Evolutionary conservation across 805 yeast genomes (phyloP).

Genomic region (Nakazawaea laoshanensis): DNA sequence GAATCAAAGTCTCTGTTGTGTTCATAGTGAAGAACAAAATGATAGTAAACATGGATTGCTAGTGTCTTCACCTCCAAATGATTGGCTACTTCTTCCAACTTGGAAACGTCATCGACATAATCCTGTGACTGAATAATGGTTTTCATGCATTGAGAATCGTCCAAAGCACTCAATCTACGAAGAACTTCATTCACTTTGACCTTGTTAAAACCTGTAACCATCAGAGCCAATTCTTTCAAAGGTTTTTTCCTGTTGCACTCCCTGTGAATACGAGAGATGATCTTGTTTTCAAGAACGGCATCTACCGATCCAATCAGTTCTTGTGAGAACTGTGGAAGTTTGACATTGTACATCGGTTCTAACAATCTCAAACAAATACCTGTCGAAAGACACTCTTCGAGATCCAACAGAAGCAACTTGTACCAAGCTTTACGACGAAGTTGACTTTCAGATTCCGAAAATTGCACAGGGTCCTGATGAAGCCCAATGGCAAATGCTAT

Average conservation of each 20-base stretch:
- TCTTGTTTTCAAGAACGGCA: slow-evolving; percentile 5
- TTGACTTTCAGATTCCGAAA: slow-evolving; percentile 30
- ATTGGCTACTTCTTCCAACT: not conserved
- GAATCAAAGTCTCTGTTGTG: not conserved
- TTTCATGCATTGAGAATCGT: not conserved
- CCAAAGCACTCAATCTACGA: too few relatives aligned
- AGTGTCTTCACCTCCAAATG: not conserved
- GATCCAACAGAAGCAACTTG: slow-evolving; percentile 32
- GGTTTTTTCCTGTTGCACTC: not conserved
- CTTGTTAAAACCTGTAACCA: not conserved
- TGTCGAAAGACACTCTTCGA: slow-evolving; percentile 29
- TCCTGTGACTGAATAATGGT: not conserved
- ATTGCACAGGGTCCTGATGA: slow-evolving; percentile 33
- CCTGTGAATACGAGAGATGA: slow-evolving; percentile 1
- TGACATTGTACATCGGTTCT: slow-evolving; percentile 32
- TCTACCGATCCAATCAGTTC: slow-evolving; percentile 8
- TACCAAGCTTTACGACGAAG: slow-evolving; percentile 56
- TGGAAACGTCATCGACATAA: not conserved
- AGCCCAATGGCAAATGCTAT: slow-evolving; percentile 38
- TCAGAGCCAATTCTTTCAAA: not conserved
- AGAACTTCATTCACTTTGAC: too few relatives aligned
- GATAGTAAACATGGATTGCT: not conserved
- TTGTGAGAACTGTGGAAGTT: slow-evolving; percentile 27
- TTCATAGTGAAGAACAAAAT: not conserved
- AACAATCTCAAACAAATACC: slow-evolving; percentile 31